Evolutionary conservation across 1,139 yeast genomes (phyloP).

Genomic region (Yamadazyma triangularis): DNA sequence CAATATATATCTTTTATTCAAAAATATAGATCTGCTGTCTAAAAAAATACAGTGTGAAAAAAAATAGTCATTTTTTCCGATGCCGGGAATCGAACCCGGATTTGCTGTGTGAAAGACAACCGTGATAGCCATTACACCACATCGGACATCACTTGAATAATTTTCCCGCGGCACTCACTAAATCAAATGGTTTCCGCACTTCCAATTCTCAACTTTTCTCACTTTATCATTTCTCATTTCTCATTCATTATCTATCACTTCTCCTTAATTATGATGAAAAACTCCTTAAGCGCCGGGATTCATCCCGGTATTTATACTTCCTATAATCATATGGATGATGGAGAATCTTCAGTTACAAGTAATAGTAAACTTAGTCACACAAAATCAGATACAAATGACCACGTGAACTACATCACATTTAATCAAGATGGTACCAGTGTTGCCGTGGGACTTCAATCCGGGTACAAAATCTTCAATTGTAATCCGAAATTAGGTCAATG

Average conservation of each 20-base stretch:
- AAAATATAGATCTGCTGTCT: too few relatives aligned
- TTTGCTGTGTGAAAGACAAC: slow-evolving; percentile 77
- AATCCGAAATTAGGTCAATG: slow-evolving; percentile 80
- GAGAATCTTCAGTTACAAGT: slow-evolving; percentile 12
- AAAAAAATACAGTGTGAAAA: too few relatives aligned
- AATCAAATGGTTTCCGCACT: too few relatives aligned
- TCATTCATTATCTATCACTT: too few relatives aligned
- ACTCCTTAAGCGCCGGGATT: slow-evolving; percentile 12
- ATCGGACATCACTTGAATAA: too few relatives aligned
- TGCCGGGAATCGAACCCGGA: slow-evolving; percentile 81
- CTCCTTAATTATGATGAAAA: slow-evolving; percentile 12
- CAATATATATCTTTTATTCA: too few relatives aligned
- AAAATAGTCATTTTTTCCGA: too few relatives aligned
- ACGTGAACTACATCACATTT: slow-evolving; percentile 63
- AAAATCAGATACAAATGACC: slow-evolving; percentile 11
- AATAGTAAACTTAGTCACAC: slow-evolving; percentile 10
- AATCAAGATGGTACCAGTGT: slow-evolving; percentile 90
- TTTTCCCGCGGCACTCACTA: too few relatives aligned
- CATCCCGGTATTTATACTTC: slow-evolving; percentile 11
- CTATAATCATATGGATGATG: slow-evolving; percentile 8
- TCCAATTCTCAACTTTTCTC: too few relatives aligned
- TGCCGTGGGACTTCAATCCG: slow-evolving; percentile 71
- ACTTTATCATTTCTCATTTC: too few relatives aligned
- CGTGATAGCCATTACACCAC: slow-evolving; percentile 79
- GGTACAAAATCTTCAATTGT: slow-evolving; percentile 85